Evolutionary conservation across 192 early-diverging fungal species (phyloP), one percentile per base, ranked within the genome.

Genomic region (Coemansia javaensis): DNA sequence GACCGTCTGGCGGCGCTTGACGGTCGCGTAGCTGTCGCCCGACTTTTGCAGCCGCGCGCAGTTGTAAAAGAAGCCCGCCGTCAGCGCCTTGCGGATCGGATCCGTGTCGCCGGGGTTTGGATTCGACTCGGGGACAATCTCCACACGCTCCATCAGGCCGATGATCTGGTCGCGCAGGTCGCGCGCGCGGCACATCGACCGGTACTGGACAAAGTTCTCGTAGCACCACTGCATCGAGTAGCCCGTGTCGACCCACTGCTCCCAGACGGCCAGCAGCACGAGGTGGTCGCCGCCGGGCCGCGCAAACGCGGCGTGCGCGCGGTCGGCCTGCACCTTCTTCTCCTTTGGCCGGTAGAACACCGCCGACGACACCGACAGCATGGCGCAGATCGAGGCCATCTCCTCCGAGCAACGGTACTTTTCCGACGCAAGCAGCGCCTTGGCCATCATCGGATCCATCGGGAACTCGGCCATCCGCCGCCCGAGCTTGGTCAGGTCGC

Each of bases 381-480:
- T 96, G 12, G 91, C 85, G 44, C 90, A 89, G 50, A 99, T 93
- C 5, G 91, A 92, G 3, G 86, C 88, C 45, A 82, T 63, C 38
- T 98, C 94, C 59, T 98, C 96, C 3, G 91, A 87, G 59, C 96
- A 99, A 24, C 79, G 70, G 56, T 93, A 96, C 54, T 91, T 90
- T 65, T 95, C 94, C 0, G 92, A 88, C 7, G 85, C 89, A 41
- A 99, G 79, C 35, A 97, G 77, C 10, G 90, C 82, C 57, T 97
- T 95, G 53, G 90, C 89, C 54, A 97, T 77, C 83, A 91, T 90
- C 3, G 97, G 97, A 57, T 99, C 94, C 52, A 90, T 79, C 5
- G 97, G 97, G 56, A 97, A 94, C 81, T 99, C 97, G 23, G 94
- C 93, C 97, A 99, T 99, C 13, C 91, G 77, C 10, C 93, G 84